Percentiles rank a stretch among this genome's conserved stretches.
These are phyloP conservation scores for Aspergillus ochraceus DNA, from an alignment of 2,329 filamentous ascomycete genomes.

Conservation along the genomic window DNA sequence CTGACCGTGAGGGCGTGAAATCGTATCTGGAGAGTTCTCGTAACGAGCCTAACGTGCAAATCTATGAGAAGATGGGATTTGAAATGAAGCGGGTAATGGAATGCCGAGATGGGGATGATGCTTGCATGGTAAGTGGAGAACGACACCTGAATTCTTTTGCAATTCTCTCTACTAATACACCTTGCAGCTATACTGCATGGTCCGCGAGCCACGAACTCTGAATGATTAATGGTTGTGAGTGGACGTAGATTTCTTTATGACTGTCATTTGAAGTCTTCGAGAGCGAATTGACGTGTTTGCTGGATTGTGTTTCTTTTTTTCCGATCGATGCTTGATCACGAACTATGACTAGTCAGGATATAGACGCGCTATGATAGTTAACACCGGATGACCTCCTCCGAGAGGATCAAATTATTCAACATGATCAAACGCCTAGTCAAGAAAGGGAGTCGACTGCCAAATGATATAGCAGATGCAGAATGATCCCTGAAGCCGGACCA, in stretches of 20 bases:
- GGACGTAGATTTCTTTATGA: background rate
- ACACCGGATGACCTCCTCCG: background rate
- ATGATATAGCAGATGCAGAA: background rate
- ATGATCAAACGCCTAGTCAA: background rate
- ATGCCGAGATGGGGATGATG: constrained; percentile 63
- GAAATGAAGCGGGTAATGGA: constrained; percentile 64
- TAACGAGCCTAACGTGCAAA: constrained; percentile 67
- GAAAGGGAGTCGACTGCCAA: background rate
- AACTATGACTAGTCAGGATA: background rate
- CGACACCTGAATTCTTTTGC: constrained; percentile 1
- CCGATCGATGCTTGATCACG: background rate
- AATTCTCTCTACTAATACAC: background rate
- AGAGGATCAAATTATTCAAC: background rate
- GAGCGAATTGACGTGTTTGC: too few species aligned
- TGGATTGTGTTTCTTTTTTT: background rate
- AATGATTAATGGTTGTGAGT: background rate
- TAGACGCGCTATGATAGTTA: background rate
- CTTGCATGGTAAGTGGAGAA: constrained; percentile 48
- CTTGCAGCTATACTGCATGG: constrained; percentile 21
- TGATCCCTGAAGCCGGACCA: background rate
- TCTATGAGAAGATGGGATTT: constrained; percentile 72
- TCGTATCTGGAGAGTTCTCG: constrained; percentile 73
- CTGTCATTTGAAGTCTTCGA: too few species aligned
- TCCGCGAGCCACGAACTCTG: constrained; percentile 15
- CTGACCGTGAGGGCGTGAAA: constrained; percentile 63